Base-by-base conservation (phyloP, 164 flowering plant genomes). In the Stephania japonica region DNA sequence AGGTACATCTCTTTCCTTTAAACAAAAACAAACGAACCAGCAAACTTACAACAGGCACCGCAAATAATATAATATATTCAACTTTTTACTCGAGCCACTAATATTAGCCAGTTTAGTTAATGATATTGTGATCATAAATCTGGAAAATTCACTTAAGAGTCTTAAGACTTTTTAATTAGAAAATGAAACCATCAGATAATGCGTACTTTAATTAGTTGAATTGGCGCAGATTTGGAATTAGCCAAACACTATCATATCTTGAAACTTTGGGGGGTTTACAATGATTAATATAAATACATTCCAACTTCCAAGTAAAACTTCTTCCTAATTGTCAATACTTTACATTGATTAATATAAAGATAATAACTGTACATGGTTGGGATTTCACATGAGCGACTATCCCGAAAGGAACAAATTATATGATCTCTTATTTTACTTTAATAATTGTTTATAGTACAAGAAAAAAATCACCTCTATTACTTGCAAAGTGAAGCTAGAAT, bases 401-500 rank as follows among this genome's bases (percentile, higher is more conserved):
- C 23, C 62, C 19, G 6, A n/a, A 56, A 56, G 62, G 18, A 56
- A 19, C 62, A 56, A 19, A 56, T 4, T 18, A 53, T 16, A 10
- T 56, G 62, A 1, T 19, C 14, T 19, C 16, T 56, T 16, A 47
- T 56, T 56, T 53, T 56, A 16, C 62, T 56, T 56, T 1, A 32
- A 16, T 56, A 16, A 56, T 56, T 56, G 16, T 21, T 16, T 56
- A 16, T 56, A n/a, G 67, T 66, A 75, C 6, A 42, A 18, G 56
- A 62, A 38, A 21, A 47, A 16, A 68, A 44, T 42, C 32, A 70
- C 75, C 67, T 16, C 70, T 59, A 71, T 72, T 42, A 91, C 86
- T 91, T 94, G 84, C 97, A 91, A 10, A 91, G 90, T 38, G 98
- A 92, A 78, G 95, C 97, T 44, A 94, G 75, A 23, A 94, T 75